Conservation (phyloP, 306 rosid species). For the Mimosa bimucronata region DNA sequence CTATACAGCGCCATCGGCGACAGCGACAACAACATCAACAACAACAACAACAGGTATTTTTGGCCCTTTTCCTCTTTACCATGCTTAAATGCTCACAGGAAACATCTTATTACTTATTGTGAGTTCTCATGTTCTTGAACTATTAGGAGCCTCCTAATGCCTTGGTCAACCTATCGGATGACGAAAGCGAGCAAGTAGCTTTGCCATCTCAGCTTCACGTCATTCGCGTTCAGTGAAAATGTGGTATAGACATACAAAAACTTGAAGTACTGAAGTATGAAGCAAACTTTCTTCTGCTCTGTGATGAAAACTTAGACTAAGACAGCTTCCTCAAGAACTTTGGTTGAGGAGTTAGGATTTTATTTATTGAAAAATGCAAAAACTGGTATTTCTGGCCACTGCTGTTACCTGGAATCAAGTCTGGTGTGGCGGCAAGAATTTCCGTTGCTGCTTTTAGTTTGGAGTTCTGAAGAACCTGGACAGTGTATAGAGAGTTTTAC, state of each 20-base stretch:
- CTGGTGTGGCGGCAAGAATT: slow-evolving; percentile 28
- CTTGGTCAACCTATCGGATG: slow-evolving; percentile 49
- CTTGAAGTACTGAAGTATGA: slow-evolving; percentile 14
- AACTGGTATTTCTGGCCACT: slow-evolving; percentile 33
- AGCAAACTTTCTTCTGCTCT: slow-evolving; percentile 34
- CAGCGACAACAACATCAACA: slow-evolving; percentile 37
- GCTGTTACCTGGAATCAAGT: background rate
- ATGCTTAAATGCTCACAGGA: background rate
- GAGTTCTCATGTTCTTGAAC: slow-evolving; percentile 15
- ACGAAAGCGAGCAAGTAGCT: slow-evolving; percentile 46
- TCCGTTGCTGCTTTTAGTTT: slow-evolving; percentile 17
- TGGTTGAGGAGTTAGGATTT: slow-evolving; percentile 22
- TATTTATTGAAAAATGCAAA: slow-evolving; percentile 16
- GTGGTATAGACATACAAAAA: slow-evolving; percentile 4
- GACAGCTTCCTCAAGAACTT: slow-evolving; percentile 36
- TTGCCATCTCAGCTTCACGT: slow-evolving; percentile 56
- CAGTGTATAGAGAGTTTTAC: slow-evolving; percentile 38
- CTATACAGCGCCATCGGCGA: slow-evolving; percentile 65
- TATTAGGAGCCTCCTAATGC: slow-evolving; percentile 63
- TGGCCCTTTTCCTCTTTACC: slow-evolving; percentile 4
- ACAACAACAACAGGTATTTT: slow-evolving; percentile 52
- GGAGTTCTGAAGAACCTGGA: slow-evolving; percentile 32
- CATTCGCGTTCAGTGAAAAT: slow-evolving; percentile 53
- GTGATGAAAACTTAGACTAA: slow-evolving; percentile 33
- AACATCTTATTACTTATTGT: slow-evolving; percentile 10